A percentile compares a stretch with the other conserved stretches of the same genome.
Evolutionary conservation across 352 stramenopile species (phyloP).

Genomic region (Pythium sp.): DNA sequence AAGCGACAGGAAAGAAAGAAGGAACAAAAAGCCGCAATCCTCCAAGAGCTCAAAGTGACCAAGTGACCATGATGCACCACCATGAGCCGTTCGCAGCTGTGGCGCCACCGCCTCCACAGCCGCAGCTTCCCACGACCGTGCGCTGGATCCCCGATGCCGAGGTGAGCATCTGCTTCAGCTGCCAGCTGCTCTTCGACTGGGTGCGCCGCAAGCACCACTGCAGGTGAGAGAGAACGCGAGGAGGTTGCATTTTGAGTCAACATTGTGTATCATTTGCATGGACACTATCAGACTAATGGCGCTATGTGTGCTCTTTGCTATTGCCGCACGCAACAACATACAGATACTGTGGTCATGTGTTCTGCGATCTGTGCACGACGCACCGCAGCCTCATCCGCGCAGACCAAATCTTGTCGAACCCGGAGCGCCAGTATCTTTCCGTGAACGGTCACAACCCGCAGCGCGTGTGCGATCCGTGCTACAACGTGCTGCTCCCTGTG

Average conservation of each 20-base stretch:
- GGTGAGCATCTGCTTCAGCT: constrained; percentile 73
- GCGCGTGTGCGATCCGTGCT: constrained; percentile 79
- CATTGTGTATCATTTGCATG: background rate
- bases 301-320: background rate
- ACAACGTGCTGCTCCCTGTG: constrained; percentile 49
- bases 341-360: constrained; percentile 73
- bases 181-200: constrained; percentile 86
- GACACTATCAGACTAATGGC: background rate
- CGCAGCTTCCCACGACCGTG: constrained; percentile 53
- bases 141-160: constrained; percentile 83
- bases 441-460: constrained; percentile 83
- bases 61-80: constrained; percentile 7
- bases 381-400: constrained; percentile 70
- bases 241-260: background rate
- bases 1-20: constrained; percentile 3
- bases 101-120: background rate
- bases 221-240: constrained; percentile 27
- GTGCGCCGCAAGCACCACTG: constrained; percentile 90
- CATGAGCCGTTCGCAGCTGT: constrained; percentile 4
- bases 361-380: constrained; percentile 72
- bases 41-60: background rate
- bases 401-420: constrained; percentile 72
- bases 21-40: constrained; percentile 6
- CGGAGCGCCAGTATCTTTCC: constrained; percentile 68
- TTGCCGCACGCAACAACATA: background rate